Conservation (phyloP, 768 basidiomycete species). For the Sistotremastrum suecicum region DNA sequence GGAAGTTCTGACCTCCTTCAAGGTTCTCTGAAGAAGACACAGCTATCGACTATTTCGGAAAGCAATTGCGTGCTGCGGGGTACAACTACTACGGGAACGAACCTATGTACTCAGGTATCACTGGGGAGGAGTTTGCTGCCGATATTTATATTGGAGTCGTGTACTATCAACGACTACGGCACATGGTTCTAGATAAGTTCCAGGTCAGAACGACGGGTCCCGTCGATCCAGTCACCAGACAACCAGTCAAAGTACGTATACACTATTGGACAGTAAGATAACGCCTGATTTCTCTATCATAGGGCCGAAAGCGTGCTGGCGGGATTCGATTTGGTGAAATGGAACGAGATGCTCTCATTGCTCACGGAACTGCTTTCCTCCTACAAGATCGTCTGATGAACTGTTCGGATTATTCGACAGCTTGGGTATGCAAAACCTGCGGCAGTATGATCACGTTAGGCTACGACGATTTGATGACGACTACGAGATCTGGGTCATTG, state of each 20-base stretch:
- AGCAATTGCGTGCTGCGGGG: conserved; percentile 83
- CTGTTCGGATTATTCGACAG: conserved; percentile 98
- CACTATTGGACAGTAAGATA: not conserved
- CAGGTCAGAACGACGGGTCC: conserved; percentile 98
- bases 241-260: conserved; percentile 79
- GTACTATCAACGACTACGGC: conserved; percentile 95
- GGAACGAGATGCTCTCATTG: conserved; percentile 98
- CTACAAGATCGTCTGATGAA: conserved; percentile 99
- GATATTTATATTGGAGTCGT: conserved; percentile 98
- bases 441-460: conserved; percentile 93
- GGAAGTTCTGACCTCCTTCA: conserved; percentile 8
- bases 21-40: conserved; percentile 95
- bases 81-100: conserved; percentile 99
- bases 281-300: conserved; percentile 7
- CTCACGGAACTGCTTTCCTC: conserved; percentile 96
- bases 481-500: conserved; percentile 7
- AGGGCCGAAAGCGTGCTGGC: conserved; percentile 96
- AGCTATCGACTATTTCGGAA: conserved; percentile 95
- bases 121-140: conserved; percentile 94
- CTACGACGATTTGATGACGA: conserved; percentile 70
- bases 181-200: conserved; percentile 99
- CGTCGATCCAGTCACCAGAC: conserved; percentile 88
- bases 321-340: conserved; percentile 99
- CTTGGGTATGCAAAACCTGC: conserved; percentile 96
- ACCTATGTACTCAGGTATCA: conserved; percentile 99